phyloP scores from a whole-genome alignment of 1,284 basidiomycete species.

The Ustilago tritici region DNA sequence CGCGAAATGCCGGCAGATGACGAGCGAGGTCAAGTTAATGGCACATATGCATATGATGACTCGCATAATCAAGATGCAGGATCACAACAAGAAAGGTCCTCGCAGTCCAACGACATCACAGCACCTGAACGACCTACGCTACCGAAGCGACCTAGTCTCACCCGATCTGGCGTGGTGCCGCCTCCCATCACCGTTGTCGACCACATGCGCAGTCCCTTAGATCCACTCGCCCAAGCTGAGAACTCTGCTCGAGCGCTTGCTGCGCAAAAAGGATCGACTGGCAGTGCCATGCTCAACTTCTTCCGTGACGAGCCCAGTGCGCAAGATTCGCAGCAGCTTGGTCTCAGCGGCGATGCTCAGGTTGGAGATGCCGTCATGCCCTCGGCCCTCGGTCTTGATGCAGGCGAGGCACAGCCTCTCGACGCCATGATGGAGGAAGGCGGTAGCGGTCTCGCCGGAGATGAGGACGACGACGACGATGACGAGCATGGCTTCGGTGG shows the following conservation, averaged over 20 bases:
- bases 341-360: conserved; percentile 28
- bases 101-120: background rate
- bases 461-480: conserved; percentile 23
- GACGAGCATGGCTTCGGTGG: conserved; percentile 29
- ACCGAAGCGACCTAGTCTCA: conserved; percentile 60
- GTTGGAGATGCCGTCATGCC: conserved; percentile 39
- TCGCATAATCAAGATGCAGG: background rate
- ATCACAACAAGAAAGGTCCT: background rate
- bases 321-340: conserved; percentile 22
- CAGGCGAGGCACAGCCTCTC: conserved; percentile 21
- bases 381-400: conserved; percentile 48
- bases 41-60: background rate
- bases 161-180: conserved; percentile 53
- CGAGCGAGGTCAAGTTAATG: background rate
- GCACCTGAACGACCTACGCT: conserved; percentile 31
- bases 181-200: conserved; percentile 42
- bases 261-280: conserved; percentile 42
- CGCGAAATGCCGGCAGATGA: background rate
- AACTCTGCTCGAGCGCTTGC: conserved; percentile 34
- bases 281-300: conserved; percentile 49
- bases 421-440: conserved; percentile 39
- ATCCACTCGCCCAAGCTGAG: conserved; percentile 45
- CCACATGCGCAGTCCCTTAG: conserved; percentile 20
- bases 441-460: conserved; percentile 1
- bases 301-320: conserved; percentile 45